Conservation (phyloP, 2,329 filamentous ascomycete genomes). For the Albifimbria verrucaria region DNA sequence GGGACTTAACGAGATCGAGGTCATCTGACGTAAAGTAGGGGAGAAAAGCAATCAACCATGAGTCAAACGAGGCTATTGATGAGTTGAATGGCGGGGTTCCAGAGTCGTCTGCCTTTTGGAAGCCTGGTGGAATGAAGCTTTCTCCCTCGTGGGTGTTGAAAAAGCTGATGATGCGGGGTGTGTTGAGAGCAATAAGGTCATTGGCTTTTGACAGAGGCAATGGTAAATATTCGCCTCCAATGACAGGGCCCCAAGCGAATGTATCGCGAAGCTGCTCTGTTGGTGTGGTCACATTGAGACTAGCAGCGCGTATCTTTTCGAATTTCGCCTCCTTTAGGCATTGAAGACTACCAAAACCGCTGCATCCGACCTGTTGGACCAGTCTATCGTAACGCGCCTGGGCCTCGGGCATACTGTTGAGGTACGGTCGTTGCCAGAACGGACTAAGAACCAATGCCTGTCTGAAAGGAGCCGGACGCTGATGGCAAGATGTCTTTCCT, state of each 20-base stretch:
- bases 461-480: neutral
- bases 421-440: neutral
- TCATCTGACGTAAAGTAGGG: neutral
- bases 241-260: neutral
- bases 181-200: neutral
- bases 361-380: neutral
- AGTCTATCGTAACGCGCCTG: neutral
- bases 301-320: neutral
- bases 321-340: neutral
- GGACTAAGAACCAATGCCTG: neutral
- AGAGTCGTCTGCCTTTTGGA: neutral
- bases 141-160: slow-evolving; percentile 1
- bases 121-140: neutral
- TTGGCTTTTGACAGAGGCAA: neutral
- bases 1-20: neutral
- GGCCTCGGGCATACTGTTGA: neutral
- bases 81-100: neutral
- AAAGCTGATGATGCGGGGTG: neutral
- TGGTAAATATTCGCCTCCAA: neutral
- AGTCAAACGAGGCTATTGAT: neutral
- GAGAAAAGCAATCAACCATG: neutral
- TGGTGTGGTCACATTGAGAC: neutral
- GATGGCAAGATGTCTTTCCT: neutral
- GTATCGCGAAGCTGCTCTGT: neutral
- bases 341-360: neutral